Percentiles rank a stretch among this genome's conserved stretches.
phyloP scores from a whole-genome alignment of 2,329 filamentous ascomycete genomes.

The Alternaria ethzedia region DNA sequence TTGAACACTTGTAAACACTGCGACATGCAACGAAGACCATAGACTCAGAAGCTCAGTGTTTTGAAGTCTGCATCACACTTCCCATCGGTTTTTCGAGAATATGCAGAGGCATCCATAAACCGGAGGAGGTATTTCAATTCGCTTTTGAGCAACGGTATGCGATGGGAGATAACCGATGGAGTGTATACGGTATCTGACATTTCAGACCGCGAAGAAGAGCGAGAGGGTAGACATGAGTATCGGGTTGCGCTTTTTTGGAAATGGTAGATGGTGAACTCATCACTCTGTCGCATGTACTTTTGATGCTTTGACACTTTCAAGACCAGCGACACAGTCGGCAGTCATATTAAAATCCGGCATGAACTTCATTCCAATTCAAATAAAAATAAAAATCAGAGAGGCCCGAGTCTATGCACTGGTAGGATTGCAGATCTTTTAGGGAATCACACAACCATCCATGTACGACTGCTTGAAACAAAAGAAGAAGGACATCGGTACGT shows the following conservation, averaged over 20 bases:
- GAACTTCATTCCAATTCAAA: neutral
- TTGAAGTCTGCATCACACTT: neutral
- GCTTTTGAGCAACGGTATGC: neutral
- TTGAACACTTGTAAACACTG: neutral
- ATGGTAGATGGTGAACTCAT: neutral
- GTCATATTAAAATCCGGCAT: too few relatives aligned
- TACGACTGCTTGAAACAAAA: rapidly evolving
- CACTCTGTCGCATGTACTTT: neutral
- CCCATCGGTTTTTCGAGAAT: neutral
- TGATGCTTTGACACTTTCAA: neutral
- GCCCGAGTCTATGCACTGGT: rapidly evolving
- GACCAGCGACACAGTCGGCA: neutral
- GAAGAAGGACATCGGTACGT: too few relatives aligned
- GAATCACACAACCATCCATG: rapidly evolving
- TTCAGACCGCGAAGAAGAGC: rapidly evolving
- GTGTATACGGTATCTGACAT: rapidly evolving
- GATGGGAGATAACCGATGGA: neutral
- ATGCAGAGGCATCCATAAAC: neutral
- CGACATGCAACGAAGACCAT: neutral
- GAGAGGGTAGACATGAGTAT: neutral
- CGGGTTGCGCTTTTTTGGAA: too few relatives aligned
- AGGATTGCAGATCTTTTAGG: neutral
- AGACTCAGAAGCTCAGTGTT: neutral
- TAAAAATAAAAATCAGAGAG: neutral
- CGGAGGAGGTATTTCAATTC: neutral